Conservation (phyloP, 192 early-diverging fungal genomes). For the Umbelopsis vinacea region DNA sequence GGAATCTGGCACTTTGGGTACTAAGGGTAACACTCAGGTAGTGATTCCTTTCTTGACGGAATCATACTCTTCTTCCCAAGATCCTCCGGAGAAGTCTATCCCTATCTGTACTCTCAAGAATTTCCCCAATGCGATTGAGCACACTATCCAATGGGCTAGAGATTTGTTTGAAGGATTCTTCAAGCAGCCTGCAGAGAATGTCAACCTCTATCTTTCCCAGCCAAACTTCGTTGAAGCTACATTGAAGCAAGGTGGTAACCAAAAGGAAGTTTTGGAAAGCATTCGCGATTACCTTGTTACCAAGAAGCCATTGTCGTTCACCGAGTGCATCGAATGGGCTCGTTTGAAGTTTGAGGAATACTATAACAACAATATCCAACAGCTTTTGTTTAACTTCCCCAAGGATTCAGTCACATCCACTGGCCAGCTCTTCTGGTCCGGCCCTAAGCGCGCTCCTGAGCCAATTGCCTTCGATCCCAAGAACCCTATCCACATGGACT, state of each 20-base stretch:
- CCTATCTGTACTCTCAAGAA: constrained; percentile 90
- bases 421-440: constrained; percentile 95
- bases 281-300: constrained; percentile 78
- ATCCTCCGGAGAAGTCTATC: constrained; percentile 96
- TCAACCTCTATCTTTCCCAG: constrained; percentile 90
- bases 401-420: constrained; percentile 87
- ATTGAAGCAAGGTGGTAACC: constrained; percentile 77
- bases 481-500: constrained; percentile 81
- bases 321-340: constrained; percentile 93
- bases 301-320: constrained; percentile 84
- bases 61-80: constrained; percentile 97
- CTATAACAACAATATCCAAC: constrained; percentile 90
- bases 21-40: constrained; percentile 99
- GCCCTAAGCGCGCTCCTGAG: constrained; percentile 92
- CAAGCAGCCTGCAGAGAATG: constrained; percentile 89
- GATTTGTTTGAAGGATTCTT: constrained; percentile 97
- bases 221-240: constrained; percentile 79
- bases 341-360: constrained; percentile 92
- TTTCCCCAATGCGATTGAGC: constrained; percentile 88
- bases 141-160: constrained; percentile 94
- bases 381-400: constrained; percentile 98
- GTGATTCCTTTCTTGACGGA: constrained; percentile 95
- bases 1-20: constrained; percentile 98
- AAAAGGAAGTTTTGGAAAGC: constrained; percentile 77
- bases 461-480: constrained; percentile 81